Conservation (phyloP, 441 rosid species). For the Adansonia rubrostipa region DNA sequence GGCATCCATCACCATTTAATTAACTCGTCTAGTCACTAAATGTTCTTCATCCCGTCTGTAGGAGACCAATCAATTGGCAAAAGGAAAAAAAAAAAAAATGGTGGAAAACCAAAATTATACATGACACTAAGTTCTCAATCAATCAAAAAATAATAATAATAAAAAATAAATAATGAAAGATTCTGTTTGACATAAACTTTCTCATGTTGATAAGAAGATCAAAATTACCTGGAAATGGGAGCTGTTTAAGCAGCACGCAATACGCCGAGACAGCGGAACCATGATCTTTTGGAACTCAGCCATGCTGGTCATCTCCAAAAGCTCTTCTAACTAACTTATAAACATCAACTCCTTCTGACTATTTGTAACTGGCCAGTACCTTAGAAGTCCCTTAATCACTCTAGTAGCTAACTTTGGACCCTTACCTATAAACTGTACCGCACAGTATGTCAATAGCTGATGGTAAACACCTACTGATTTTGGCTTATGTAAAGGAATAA, state of each 20-base stretch:
- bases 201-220: slow-evolving; percentile 1
- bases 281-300: slow-evolving; percentile 66
- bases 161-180: too few species aligned
- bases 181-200: neutral
- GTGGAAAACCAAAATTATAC: neutral
- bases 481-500: slow-evolving; percentile 80
- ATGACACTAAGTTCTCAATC: slow-evolving; percentile 11
- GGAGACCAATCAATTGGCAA: neutral
- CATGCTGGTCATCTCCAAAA: slow-evolving; percentile 65
- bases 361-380: slow-evolving; percentile 77
- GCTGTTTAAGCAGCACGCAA: slow-evolving; percentile 69
- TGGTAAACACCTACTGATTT: slow-evolving; percentile 68
- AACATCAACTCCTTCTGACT: slow-evolving; percentile 87
- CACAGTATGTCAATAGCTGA: slow-evolving; percentile 72
- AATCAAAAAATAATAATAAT: neutral
- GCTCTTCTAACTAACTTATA: slow-evolving; percentile 77
- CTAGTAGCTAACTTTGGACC: slow-evolving; percentile 58
- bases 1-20: neutral
- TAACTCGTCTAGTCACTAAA: neutral
- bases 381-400: slow-evolving; percentile 67
- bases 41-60: neutral
- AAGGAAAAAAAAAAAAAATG: neutral
- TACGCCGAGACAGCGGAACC: slow-evolving; percentile 64
- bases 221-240: slow-evolving; percentile 67
- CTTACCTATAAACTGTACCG: slow-evolving; percentile 70